A percentile compares a stretch with the other conserved stretches of the same genome.
These are phyloP conservation scores for Mallotus japonicus DNA, from an alignment of 441 rosid genomes.

Conservation along the genomic window DNA sequence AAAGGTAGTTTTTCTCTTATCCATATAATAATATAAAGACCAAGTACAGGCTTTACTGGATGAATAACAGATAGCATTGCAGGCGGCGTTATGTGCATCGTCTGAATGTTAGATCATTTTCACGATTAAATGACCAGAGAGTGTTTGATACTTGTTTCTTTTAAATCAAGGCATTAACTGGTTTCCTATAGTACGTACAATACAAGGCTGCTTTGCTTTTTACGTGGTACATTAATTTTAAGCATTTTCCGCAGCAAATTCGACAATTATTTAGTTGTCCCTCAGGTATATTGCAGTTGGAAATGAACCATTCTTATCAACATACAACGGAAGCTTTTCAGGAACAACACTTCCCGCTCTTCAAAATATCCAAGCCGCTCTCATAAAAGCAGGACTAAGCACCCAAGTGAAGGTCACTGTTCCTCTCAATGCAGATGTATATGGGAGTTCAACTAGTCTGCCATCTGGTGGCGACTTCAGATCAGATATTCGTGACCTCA, in stretches of 20 bases:
- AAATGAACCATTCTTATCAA: slow-evolving; percentile 69
- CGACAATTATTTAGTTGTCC: not conserved
- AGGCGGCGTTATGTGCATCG: too few species aligned
- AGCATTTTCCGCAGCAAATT: not conserved
- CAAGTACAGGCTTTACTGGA: too few species aligned
- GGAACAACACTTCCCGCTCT: slow-evolving; percentile 63
- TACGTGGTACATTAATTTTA: not conserved
- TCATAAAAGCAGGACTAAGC: slow-evolving; percentile 70
- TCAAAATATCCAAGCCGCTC: slow-evolving; percentile 72
- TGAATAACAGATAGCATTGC: too few species aligned
- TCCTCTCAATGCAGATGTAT: slow-evolving; percentile 82
- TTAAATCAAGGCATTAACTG: too few species aligned
- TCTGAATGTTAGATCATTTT: too few species aligned
- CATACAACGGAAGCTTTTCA: slow-evolving; percentile 50
- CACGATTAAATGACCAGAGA: too few species aligned
- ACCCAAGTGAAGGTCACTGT: slow-evolving; percentile 61
- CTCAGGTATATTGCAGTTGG: slow-evolving; percentile 70
- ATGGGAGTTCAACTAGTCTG: slow-evolving; percentile 42
- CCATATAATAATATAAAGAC: too few species aligned
- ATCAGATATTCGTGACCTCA: slow-evolving; percentile 52
- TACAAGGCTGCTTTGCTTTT: not conserved
- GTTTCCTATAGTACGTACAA: too few species aligned
- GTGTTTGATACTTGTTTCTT: too few species aligned
- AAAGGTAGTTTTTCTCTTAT: too few species aligned
- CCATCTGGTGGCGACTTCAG: slow-evolving; percentile 76